phyloP scores from a whole-genome alignment of 306 rosid species.

The Macrotyloma uniflorum region DNA sequence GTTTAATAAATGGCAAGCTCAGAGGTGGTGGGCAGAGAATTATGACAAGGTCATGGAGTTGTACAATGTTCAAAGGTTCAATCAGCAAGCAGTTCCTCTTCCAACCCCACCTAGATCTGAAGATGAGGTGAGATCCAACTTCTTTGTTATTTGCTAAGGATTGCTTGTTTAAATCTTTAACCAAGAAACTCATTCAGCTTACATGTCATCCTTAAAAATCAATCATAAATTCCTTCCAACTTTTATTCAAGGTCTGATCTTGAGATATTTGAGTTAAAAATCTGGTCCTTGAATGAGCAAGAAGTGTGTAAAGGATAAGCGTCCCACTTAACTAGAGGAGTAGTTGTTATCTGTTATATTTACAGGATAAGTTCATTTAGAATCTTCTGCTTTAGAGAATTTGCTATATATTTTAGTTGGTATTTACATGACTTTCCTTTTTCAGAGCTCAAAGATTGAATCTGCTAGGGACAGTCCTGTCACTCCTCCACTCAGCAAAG shows the following conservation, averaged over 20 bases:
- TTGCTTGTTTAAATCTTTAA: constrained; percentile 6
- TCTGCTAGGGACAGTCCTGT: constrained; percentile 82
- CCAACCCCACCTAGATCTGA: constrained; percentile 93
- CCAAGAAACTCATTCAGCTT: not conserved
- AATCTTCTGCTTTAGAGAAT: constrained; percentile 17
- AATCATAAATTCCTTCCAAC: constrained; percentile 20
- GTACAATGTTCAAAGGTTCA: constrained; percentile 92
- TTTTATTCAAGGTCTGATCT: not conserved
- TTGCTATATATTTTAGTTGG: constrained; percentile 12
- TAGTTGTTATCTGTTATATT: constrained; percentile 15
- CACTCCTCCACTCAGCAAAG: constrained; percentile 85
- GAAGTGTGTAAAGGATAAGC: not conserved
- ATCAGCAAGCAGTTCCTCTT: constrained; percentile 81
- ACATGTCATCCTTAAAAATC: constrained; percentile 13
- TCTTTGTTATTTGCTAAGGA: constrained; percentile 28
- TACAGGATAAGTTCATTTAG: constrained; percentile 4
- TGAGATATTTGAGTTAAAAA: constrained; percentile 13
- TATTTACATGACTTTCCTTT: constrained; percentile 17
- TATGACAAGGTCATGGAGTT: constrained; percentile 95
- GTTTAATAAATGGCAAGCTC: constrained; percentile 97
- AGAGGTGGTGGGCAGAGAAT: constrained; percentile 94
- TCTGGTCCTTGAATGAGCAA: not conserved
- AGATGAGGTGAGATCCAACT: constrained; percentile 65
- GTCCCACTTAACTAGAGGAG: not conserved
- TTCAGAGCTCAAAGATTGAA: constrained; percentile 81